Percentiles rank a stretch among this genome's conserved stretches.
These are phyloP conservation scores for Penicillium sp. DNA, from an alignment of 2,329 filamentous ascomycete species.

Conservation along the genomic window DNA sequence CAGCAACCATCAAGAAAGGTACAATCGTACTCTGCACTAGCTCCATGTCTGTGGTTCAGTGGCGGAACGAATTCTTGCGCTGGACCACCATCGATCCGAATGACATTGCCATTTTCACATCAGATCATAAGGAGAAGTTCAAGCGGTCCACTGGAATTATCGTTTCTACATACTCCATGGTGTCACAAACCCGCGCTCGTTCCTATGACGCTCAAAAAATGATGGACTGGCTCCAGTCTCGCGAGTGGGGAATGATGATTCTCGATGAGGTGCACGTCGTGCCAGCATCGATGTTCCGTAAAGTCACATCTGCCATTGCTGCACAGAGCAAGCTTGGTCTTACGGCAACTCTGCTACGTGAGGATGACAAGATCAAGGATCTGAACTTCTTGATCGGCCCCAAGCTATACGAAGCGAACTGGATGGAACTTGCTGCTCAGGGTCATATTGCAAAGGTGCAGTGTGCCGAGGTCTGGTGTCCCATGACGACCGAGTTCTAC, in stretches of 20 bases:
- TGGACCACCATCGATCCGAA: conserved; percentile 98
- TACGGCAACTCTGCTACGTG: conserved; percentile 87
- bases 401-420: conserved; percentile 97
- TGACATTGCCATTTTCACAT: conserved; percentile 92
- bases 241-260: conserved; percentile 97
- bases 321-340: conserved; percentile 93
- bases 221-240: conserved; percentile 85
- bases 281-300: conserved; percentile 91
- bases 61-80: conserved; percentile 93
- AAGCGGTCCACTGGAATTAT: conserved; percentile 90
- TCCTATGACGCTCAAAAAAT: conserved; percentile 94
- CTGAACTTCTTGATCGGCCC: conserved; percentile 96
- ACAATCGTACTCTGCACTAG: conserved; percentile 94
- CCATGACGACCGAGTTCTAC: conserved; percentile 98
- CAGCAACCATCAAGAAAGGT: conserved; percentile 96
- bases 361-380: conserved; percentile 98
- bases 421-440: conserved; percentile 97
- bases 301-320: conserved; percentile 88
- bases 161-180: conserved; percentile 97
- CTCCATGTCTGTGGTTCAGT: conserved; percentile 96
- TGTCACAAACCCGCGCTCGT: conserved; percentile 82
- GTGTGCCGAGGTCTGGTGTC: conserved; percentile 98
- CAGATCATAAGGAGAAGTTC: conserved; percentile 84
- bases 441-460: conserved; percentile 96
- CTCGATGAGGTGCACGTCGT: conserved; percentile 98